Evolutionary conservation across 2,329 filamentous ascomycete species (phyloP).

Genomic region (Epichloe glyceriae): DNA sequence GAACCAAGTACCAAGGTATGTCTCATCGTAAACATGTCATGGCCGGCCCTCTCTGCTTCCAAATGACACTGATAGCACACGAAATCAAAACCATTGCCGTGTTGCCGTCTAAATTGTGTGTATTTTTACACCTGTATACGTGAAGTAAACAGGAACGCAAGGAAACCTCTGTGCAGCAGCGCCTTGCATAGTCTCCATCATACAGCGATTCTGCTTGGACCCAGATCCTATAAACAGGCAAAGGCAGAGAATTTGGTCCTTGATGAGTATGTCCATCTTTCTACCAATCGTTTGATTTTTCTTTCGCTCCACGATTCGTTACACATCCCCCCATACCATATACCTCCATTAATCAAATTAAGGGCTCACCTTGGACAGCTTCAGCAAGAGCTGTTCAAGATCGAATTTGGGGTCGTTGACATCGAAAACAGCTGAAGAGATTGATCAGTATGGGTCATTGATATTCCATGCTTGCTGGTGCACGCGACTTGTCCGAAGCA

Average conservation of each 20-base stretch:
- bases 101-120: conserved; percentile 32
- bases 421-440: conserved; percentile 34
- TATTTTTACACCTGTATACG: conserved; percentile 42
- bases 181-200: conserved; percentile 23
- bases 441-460: conserved; percentile 1
- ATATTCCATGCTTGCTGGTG: background rate
- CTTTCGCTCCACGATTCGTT: background rate
- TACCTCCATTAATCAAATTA: conserved; percentile 17
- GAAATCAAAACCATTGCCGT: background rate
- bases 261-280: conserved; percentile 1
- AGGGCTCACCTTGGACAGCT: conserved; percentile 41
- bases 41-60: background rate
- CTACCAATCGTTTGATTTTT: background rate
- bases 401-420: conserved; percentile 84
- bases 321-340: background rate
- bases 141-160: conserved; percentile 29
- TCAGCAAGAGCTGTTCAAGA: conserved; percentile 69
- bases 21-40: background rate
- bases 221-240: conserved; percentile 1
- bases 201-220: conserved; percentile 21
- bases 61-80: too few species aligned
- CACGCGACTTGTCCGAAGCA: background rate
- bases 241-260: conserved; percentile 1
- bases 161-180: conserved; percentile 38
- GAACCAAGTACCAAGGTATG: too few species aligned